Percentiles rank a stretch among this genome's conserved stretches.
phyloP scores from a whole-genome alignment of 345 rosid genomes.

The Noccaea bulbosa region DNA sequence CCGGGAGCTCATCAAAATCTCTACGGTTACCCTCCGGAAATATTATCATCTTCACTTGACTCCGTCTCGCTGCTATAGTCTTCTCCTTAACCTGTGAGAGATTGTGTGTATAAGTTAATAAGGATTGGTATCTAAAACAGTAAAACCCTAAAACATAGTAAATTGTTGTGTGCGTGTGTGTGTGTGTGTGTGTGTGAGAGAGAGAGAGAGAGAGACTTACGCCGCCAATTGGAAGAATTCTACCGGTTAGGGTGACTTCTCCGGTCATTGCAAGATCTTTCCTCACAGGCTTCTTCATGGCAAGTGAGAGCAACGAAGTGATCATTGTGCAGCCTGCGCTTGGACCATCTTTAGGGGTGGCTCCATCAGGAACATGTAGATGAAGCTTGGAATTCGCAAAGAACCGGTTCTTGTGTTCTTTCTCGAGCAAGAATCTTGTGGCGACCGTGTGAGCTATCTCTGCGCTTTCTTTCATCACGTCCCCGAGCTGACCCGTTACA shows the following conservation, averaged over 20 bases:
- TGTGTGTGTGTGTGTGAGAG: no score
- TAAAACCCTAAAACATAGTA: no score
- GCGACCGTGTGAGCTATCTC: conserved; percentile 84
- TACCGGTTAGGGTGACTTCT: conserved; percentile 77
- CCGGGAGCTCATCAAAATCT: conserved; percentile 78
- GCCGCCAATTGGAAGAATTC: conserved; percentile 88
- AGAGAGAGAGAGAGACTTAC: conserved; percentile 48
- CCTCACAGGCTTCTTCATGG: conserved; percentile 67
- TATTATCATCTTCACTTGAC: conserved; percentile 69
- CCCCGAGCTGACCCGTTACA: conserved; percentile 86
- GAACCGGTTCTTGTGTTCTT: conserved; percentile 61
- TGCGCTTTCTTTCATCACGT: conserved; percentile 96
- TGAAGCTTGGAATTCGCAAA: conserved; percentile 77
- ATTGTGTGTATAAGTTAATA: background rate
- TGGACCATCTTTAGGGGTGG: conserved; percentile 85
- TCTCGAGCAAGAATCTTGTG: conserved; percentile 64
- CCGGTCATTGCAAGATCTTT: conserved; percentile 93
- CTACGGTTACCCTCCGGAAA: conserved; percentile 83
- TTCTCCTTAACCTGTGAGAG: conserved; percentile 81
- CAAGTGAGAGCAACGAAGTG: conserved; percentile 84
- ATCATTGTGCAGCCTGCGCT: conserved; percentile 96
- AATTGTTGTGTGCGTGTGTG: no score
- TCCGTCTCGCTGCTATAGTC: conserved; percentile 83
- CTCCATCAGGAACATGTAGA: conserved; percentile 89
- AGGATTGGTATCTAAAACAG: no score